Evolutionary conservation across 257 asterid genomes (phyloP), one percentile per base, ranked within the genome.

Genomic region (Jacaranda copaia): DNA sequence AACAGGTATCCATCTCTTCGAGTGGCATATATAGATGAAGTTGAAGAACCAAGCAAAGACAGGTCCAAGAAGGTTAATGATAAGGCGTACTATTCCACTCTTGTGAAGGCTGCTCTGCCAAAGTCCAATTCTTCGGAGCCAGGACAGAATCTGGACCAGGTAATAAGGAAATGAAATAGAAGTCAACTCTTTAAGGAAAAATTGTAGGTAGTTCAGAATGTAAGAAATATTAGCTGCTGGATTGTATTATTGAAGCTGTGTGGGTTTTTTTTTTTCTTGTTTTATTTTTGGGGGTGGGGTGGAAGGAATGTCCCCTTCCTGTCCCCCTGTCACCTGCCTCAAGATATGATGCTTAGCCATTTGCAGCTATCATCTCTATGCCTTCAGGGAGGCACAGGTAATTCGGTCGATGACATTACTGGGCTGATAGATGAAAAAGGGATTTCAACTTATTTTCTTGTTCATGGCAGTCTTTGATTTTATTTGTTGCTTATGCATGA

Each of bases 91-190:
- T 93, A 93, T 83, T 93, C 98, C 62, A 89, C 94, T 77, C 92
- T 93, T 39, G 98, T 88, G 78, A 93, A 93, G 88, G 97, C 98
- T 79, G 97, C 94, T 69, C 73, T 93, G 83, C 96, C 98, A 38
- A 88, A 89, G 84, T 84, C 90, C 51, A 87, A 88, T 85, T 90
- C 98, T 46, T 84, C 90, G 35, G 98, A 91, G 68, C 93, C 87
- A 16, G 96, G 95, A 60, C 98, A 93, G 81, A 93, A 87, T 82
- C 85, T 93, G 84, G 98, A 93, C 82, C 97, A 93, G 98, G 98
- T 91, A 78, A 84, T 49, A 57, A 52, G 38, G 73, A 56, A 43
- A 73, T 39, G 40, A 57, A 77, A 5, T 45, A 35, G 63, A 16
- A 19, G 25, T 25, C 32, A 25, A 25, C 32, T 25, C 1, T 25